Conservation (phyloP, 352 stramenopile species). For the Globisporangium ultimum region DNA sequence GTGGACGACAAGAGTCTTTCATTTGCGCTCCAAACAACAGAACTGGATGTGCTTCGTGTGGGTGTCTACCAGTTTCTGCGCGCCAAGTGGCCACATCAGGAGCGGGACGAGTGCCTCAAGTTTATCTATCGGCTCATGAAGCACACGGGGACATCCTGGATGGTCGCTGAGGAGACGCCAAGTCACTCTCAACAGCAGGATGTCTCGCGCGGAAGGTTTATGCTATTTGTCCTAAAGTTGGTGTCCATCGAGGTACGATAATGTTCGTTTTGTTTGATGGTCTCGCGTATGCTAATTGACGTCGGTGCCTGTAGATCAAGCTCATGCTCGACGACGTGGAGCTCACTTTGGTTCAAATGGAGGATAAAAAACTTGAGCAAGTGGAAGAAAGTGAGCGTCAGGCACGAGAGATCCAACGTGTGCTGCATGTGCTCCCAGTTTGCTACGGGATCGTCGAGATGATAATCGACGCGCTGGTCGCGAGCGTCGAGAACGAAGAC, state of each 20-base stretch:
- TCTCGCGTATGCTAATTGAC: too few species aligned
- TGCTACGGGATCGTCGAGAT: conserved; percentile 79
- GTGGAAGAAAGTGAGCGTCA: conserved; percentile 45
- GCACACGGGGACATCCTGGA: conserved; percentile 56
- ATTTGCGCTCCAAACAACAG: conserved; percentile 48
- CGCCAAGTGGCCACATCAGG: conserved; percentile 65
- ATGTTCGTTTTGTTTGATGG: too few species aligned
- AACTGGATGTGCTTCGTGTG: conserved; percentile 52
- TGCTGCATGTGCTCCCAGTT: conserved; percentile 59
- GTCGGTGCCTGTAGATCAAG: conserved; percentile 48
- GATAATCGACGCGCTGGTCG: conserved; percentile 62
- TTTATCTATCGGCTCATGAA: conserved; percentile 62
- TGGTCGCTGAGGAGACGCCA: conserved; percentile 52
- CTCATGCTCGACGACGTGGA: conserved; percentile 85
- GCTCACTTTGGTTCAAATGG: conserved; percentile 59
- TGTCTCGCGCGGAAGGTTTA: conserved; percentile 66
- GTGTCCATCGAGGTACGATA: conserved; percentile 65
- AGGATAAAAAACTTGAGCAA: conserved; percentile 46
- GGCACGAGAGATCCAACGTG: conserved; percentile 45
- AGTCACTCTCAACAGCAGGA: conserved; percentile 18
- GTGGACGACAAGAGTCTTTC: conserved; percentile 38
- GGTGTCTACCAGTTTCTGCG: conserved; percentile 64
- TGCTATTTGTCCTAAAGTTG: conserved; percentile 74
- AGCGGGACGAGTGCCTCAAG: conserved; percentile 61
- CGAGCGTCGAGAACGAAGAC: conserved; percentile 20